Base-by-base conservation (phyloP, 192 early-diverging fungal genomes). In the Rhizoclosmatium sp. region DNA sequence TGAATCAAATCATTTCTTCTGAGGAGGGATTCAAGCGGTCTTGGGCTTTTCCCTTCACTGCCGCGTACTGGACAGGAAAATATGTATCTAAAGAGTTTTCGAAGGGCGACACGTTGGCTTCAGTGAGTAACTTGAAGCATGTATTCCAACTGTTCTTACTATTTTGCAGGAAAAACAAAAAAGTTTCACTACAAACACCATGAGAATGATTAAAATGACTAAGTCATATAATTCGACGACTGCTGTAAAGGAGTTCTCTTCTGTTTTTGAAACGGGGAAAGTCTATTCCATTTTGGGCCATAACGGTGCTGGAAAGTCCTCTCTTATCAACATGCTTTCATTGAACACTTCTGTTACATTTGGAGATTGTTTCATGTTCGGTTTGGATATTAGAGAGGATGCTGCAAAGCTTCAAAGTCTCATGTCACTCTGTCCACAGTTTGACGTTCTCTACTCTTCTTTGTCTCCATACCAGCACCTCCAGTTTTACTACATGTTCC, bases 341-440 rank as follows among this genome's bases (percentile, higher is more conserved):
- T 89, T 93, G 19, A 46, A 39, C 42, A 88, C 85, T 3, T 84
- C 84, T 21, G 83, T 91, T 4, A 91, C 87, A 4, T 79, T 74
- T 2, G 92, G 93, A 58, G 85, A 87, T 73, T 92, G 92, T 10
- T 84, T 72, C 47, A 79, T 94, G 49, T 87, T 86, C 59, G 88
- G 88, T 0, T 85, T 81, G 68, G 86, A 92, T 70, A 80, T 92
- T 56, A 69, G 67, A n/a, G 86, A 65, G 21, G 49, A 84, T 75
- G 86, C 89, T 81, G 75, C 82, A 19, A 48, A 78, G 66, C 90
- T 93, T 60, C 90, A 89, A 31, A 82, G 83, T 9, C 85, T 84
- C 59, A 92, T 92, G 58, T 90, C 91, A 16, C 83, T 94, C n/a
- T 94, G 93, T 72, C 93, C 93, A 40, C 80, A 92, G 82, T 90